phyloP scores from a whole-genome alignment of 2,329 filamentous ascomycete genomes.

The Tolypocladium ovalisporum region DNA sequence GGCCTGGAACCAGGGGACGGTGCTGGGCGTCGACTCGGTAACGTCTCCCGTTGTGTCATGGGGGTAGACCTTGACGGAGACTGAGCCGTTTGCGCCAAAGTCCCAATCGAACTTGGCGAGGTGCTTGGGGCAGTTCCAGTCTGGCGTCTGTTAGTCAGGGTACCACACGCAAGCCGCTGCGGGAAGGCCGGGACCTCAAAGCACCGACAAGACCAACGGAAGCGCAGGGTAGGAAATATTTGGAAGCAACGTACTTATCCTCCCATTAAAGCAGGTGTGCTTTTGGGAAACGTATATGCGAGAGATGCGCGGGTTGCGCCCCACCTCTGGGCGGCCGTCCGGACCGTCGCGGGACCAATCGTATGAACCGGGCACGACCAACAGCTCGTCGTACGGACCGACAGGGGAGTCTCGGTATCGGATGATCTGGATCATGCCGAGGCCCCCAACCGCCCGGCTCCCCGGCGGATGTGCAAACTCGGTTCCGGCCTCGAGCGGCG shows the following conservation, averaged over 20 bases:
- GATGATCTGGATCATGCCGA: conserved; percentile 38
- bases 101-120: conserved; percentile 39
- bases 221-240: neutral
- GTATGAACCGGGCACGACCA: conserved; percentile 35
- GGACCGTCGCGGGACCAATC: conserved; percentile 26
- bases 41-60: conserved; percentile 22
- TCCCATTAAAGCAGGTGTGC: conserved; percentile 40
- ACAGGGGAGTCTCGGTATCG: conserved; percentile 39
- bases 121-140: conserved; percentile 47
- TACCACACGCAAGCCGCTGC: neutral
- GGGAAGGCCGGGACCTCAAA: too few relatives aligned
- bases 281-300: conserved; percentile 44
- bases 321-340: conserved; percentile 19
- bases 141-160: conserved; percentile 13
- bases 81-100: conserved; percentile 21
- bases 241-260: conserved; percentile 26
- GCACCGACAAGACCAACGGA: neutral
- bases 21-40: conserved; percentile 20
- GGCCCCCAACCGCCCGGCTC: conserved; percentile 28
- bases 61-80: conserved; percentile 32
- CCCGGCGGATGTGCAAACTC: conserved; percentile 19
- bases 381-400: conserved; percentile 42
- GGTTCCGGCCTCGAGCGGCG: conserved; percentile 33
- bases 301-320: conserved; percentile 31
- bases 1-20: conserved; percentile 32